Evolutionary conservation across 768 basidiomycete species (phyloP).

Genomic region (Leccinellum rugosiceps): DNA sequence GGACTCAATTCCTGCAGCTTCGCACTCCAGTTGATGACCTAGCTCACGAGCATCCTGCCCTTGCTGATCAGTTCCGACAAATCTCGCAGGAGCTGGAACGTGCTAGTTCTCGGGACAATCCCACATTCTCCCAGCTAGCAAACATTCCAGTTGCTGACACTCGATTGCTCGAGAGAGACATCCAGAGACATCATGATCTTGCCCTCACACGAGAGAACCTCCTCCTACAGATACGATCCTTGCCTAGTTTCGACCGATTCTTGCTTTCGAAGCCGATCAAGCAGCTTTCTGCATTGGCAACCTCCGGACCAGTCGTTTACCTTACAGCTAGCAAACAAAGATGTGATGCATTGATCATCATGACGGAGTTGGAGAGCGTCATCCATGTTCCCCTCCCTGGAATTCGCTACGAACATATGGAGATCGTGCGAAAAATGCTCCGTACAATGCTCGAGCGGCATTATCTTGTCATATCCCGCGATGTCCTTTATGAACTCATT

Average conservation of each 20-base stretch:
- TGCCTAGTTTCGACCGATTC: not conserved
- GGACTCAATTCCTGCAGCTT: not conserved
- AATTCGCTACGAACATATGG: not conserved
- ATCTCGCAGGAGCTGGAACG: not conserved
- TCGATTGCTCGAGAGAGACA: not conserved
- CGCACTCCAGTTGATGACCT: not conserved
- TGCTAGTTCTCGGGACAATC: not conserved
- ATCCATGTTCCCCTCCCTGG: not conserved
- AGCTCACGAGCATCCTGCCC: not conserved
- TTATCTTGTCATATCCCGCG: not conserved
- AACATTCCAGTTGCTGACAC: not conserved
- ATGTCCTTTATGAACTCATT: not conserved
- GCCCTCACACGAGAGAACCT: not conserved
- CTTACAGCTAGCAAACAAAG: not conserved
- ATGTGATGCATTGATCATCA: not conserved
- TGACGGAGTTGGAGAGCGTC: not conserved
- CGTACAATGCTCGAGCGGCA: not conserved
- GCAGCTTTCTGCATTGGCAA: not conserved
- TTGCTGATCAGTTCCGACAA: not conserved
- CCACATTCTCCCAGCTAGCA: not conserved
- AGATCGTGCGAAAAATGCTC: not conserved
- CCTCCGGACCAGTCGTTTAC: not conserved
- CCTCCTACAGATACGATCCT: not conserved
- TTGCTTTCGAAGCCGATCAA: not conserved
- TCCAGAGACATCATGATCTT: not conserved